These are phyloP conservation scores for Mycena rebaudengoi DNA, from an alignment of 768 basidiomycete species.

Conservation along the genomic window DNA sequence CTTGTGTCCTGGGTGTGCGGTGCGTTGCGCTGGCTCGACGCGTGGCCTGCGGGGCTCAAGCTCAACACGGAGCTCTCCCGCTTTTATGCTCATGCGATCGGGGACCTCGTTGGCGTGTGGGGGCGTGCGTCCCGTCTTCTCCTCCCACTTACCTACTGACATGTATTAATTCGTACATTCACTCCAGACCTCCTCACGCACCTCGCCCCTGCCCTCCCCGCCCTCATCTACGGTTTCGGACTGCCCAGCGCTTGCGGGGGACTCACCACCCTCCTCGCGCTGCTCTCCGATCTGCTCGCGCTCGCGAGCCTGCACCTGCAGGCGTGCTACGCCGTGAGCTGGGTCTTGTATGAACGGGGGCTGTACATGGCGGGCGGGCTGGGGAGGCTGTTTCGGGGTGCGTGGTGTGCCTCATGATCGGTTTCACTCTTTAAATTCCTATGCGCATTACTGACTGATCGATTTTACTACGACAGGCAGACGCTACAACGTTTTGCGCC, in stretches of 20 bases:
- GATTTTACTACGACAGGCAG: conserved; percentile 72
- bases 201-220: conserved; percentile 39
- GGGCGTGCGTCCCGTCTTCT: conserved; percentile 54
- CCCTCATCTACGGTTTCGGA: conserved; percentile 45
- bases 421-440: not conserved
- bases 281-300: conserved; percentile 71
- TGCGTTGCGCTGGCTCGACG: conserved; percentile 83
- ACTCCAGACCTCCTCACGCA: conserved; percentile 35
- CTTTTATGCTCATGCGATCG: conserved; percentile 81
- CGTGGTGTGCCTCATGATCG: not conserved
- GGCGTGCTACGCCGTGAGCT: conserved; percentile 71
- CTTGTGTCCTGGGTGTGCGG: conserved; percentile 59
- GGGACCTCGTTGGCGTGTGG: conserved; percentile 74
- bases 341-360: conserved; percentile 67
- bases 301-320: conserved; percentile 78
- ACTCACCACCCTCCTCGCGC: conserved; percentile 72
- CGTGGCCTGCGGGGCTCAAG: conserved; percentile 96
- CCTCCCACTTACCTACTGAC: not conserved
- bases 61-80: conserved; percentile 93
- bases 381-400: conserved; percentile 93
- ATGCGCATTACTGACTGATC: not conserved
- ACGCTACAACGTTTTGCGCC: conserved; percentile 85
- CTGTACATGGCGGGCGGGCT: conserved; percentile 68
- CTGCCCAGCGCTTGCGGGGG: conserved; percentile 49
- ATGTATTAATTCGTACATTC: too few species aligned